phyloP scores from a whole-genome alignment of 768 basidiomycete species.

The Coprinopsis marcescibilis region DNA sequence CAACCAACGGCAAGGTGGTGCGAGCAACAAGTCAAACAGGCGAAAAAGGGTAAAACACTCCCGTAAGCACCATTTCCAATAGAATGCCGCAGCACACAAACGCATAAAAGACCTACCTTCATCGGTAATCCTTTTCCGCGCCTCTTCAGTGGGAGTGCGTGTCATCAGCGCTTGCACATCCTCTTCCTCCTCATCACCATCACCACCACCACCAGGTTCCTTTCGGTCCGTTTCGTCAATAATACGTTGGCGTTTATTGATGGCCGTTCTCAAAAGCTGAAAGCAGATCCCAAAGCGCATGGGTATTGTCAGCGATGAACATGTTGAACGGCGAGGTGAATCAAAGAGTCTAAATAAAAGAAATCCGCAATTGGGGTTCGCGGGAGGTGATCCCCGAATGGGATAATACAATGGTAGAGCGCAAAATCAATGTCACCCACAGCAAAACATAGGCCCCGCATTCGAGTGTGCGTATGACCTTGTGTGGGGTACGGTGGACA shows the following conservation, averaged over 20 bases:
- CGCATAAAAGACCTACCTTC: constrained; percentile 50
- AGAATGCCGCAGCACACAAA: not conserved
- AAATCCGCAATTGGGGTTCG: too few relatives aligned
- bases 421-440: too few relatives aligned
- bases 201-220: constrained; percentile 30
- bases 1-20: not conserved
- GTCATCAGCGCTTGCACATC: constrained; percentile 23
- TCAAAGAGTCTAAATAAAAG: not conserved
- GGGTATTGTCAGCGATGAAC: not conserved
- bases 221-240: constrained; percentile 55
- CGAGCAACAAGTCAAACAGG: too few relatives aligned
- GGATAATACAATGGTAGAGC: too few relatives aligned
- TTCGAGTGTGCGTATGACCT: too few relatives aligned
- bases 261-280: constrained; percentile 59
- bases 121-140: constrained; percentile 63
- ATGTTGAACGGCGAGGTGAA: not conserved
- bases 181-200: constrained; percentile 28
- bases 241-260: constrained; percentile 51
- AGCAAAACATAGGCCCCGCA: too few relatives aligned
- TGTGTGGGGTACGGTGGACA: too few relatives aligned
- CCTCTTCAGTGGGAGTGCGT: constrained; percentile 56
- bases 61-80: too few relatives aligned
- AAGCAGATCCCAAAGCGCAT: constrained; percentile 1
- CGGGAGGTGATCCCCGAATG: too few relatives aligned
- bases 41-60: too few relatives aligned